phyloP scores from a whole-genome alignment of 768 basidiomycete genomes.

The Podaxis mareebaensis region DNA sequence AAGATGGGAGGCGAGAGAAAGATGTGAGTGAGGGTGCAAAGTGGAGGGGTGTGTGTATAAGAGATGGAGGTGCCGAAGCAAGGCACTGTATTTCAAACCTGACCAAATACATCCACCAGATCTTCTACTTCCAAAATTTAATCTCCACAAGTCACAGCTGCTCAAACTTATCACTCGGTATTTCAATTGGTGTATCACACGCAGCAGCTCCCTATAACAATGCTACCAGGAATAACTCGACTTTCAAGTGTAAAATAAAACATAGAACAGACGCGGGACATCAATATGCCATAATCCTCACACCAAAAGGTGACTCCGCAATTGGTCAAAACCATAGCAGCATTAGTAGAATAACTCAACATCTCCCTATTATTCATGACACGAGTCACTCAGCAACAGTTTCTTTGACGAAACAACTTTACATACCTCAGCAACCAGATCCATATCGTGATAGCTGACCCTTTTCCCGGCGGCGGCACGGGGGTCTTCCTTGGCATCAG shows the following conservation, averaged over 20 bases:
- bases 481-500: constrained; percentile 91
- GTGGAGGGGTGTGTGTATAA: constrained; percentile 7
- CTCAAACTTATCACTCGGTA: constrained; percentile 15
- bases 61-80: constrained; percentile 13
- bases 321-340: constrained; percentile 11
- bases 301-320: constrained; percentile 31
- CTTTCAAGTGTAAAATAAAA: constrained; percentile 16
- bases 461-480: constrained; percentile 85
- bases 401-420: constrained; percentile 17
- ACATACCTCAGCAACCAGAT: constrained; percentile 79
- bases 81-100: constrained; percentile 31
- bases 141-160: neutral
- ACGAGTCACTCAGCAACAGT: constrained; percentile 14
- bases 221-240: constrained; percentile 6
- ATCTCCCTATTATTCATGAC: constrained; percentile 46
- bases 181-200: constrained; percentile 13
- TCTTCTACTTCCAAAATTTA: constrained; percentile 13
- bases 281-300: constrained; percentile 28
- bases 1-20: constrained; percentile 7
- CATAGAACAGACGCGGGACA: constrained; percentile 9
- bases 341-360: constrained; percentile 56
- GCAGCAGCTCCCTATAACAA: constrained; percentile 9
- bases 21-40: constrained; percentile 9
- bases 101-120: constrained; percentile 30
- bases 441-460: constrained; percentile 96